These are phyloP conservation scores for Ophiostoma perfectum DNA, from an alignment of 2,329 filamentous ascomycete species.

Conservation along the genomic window DNA sequence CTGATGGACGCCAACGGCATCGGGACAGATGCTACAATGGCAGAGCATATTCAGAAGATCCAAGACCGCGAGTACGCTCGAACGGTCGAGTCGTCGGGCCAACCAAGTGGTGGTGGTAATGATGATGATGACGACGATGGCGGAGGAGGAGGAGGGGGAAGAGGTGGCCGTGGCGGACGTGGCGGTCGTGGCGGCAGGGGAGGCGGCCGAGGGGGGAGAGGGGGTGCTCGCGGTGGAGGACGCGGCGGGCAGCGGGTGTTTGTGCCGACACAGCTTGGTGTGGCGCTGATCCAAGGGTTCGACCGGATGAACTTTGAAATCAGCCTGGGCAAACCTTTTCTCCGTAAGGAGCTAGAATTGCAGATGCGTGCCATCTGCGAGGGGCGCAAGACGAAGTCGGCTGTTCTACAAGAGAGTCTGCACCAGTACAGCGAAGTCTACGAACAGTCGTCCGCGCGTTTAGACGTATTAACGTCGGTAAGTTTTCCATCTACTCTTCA, in stretches of 20 bases:
- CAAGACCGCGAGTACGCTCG: slow-evolving; percentile 83
- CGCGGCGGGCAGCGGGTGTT: slow-evolving; percentile 68
- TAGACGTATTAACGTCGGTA: slow-evolving; percentile 61
- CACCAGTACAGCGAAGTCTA: slow-evolving; percentile 84
- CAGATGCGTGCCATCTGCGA: slow-evolving; percentile 97
- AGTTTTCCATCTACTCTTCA: slow-evolving; percentile 32
- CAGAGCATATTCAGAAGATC: slow-evolving; percentile 95
- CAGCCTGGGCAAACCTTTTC: slow-evolving; percentile 88
- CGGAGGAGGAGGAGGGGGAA: slow-evolving; percentile 40
- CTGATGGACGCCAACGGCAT: slow-evolving; percentile 99
- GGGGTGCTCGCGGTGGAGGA: slow-evolving; percentile 36
- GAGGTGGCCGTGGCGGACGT: slow-evolving; percentile 37
- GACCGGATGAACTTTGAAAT: slow-evolving; percentile 90
- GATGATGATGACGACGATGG: slow-evolving; percentile 40
- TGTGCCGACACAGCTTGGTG: slow-evolving; percentile 83
- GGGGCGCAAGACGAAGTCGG: slow-evolving; percentile 66
- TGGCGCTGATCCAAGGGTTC: slow-evolving; percentile 90
- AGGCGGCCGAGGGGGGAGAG: slow-evolving; percentile 30
- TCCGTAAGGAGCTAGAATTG: slow-evolving; percentile 95
- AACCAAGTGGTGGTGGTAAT: slow-evolving; percentile 33
- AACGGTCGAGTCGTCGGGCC: slow-evolving; percentile 42
- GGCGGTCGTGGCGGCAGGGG: slow-evolving; percentile 38
- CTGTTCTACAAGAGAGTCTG: slow-evolving; percentile 76
- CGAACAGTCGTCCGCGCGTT: slow-evolving; percentile 69
- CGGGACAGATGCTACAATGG: slow-evolving; percentile 97